These are phyloP conservation scores for Spinacia oleracea DNA, from an alignment of 179 eudicot genomes.

Conservation along the genomic window DNA sequence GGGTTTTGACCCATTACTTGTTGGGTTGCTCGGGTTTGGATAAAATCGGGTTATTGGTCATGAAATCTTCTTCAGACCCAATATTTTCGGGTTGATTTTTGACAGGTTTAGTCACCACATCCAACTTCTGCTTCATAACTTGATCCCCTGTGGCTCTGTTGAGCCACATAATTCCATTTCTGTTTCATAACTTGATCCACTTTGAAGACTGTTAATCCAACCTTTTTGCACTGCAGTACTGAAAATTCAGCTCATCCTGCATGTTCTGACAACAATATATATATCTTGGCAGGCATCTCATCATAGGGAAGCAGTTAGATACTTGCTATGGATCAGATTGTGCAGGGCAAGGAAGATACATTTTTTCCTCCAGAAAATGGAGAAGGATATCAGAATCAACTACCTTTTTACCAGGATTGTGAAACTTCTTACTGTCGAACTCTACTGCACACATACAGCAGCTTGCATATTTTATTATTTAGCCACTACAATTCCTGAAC, in stretches of 20 bases:
- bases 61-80: too few species aligned
- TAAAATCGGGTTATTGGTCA: too few species aligned
- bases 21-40: too few species aligned
- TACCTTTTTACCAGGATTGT: slow-evolving; percentile 73
- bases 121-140: too few species aligned
- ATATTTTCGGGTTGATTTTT: too few species aligned
- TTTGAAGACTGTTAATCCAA: too few species aligned
- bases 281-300: slow-evolving; percentile 28
- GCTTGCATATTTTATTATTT: slow-evolving; percentile 89
- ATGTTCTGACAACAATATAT: neutral
- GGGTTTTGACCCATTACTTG: too few species aligned
- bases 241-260: neutral
- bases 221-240: too few species aligned
- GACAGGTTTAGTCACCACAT: too few species aligned
- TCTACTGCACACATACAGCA: slow-evolving; percentile 96
- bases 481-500: slow-evolving; percentile 76
- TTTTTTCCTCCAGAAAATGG: slow-evolving; percentile 56
- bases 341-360: slow-evolving; percentile 62
- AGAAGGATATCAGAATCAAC: slow-evolving; percentile 88
- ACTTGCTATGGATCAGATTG: slow-evolving; percentile 69
- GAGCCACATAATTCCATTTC: neutral
- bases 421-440: slow-evolving; percentile 77
- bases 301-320: slow-evolving; percentile 62
- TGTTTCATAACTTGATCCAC: too few species aligned
- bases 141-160: neutral